Base-by-base conservation (phyloP, 2,329 filamentous ascomycete genomes). In the Aureobasidium musti region DNA sequence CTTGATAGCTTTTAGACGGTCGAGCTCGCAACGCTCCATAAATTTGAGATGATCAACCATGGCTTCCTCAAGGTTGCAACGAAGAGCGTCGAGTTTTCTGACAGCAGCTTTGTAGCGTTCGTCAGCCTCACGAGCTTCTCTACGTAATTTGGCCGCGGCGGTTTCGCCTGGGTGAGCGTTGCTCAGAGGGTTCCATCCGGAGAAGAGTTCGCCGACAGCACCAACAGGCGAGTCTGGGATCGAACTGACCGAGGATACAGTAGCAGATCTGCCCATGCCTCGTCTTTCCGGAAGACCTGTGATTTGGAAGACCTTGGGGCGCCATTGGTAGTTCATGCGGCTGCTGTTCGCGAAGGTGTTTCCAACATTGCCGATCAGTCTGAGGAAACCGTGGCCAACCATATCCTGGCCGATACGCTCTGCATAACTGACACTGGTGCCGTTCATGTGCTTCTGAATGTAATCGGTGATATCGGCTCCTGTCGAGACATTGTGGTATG, bases 311-410 rank as follows among this genome's bases (percentile, higher is more conserved):
- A 91, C 89, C 80, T 92, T 96, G 8, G 93, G 87, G 65, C 92
- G 89, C 95, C 95, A 99, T 78, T 99, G 95, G 77, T 99, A 99
- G 76, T 91, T 94, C 87, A 98, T 90, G 79, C 90, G 92, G 70
- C 93, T 97, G 82, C 93, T 98, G 80, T 99, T 99, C 72, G 94
- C 93, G 76, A 99, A 99, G 1, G 90, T 91, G 79, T 87, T 98
- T 68, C 95, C 95, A 64, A 99, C 93, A 73, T 95, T 97, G 70
- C 95, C 95, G 69, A 99, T 87, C 63, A 99, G 83, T 61, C 95
- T 88, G 74, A 99, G 82, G 75, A 97, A 94, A 43, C 95, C 94
- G 75, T 91, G 87, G 33, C 86, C 82, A 63, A 97, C 89, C 71
- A 99, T 83, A 76, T 99, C 95, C 79, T 99, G 95, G 13, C 95